Base-by-base conservation (phyloP, 2,329 filamentous ascomycete genomes). In the Ceratocystis smalleyi region DNA sequence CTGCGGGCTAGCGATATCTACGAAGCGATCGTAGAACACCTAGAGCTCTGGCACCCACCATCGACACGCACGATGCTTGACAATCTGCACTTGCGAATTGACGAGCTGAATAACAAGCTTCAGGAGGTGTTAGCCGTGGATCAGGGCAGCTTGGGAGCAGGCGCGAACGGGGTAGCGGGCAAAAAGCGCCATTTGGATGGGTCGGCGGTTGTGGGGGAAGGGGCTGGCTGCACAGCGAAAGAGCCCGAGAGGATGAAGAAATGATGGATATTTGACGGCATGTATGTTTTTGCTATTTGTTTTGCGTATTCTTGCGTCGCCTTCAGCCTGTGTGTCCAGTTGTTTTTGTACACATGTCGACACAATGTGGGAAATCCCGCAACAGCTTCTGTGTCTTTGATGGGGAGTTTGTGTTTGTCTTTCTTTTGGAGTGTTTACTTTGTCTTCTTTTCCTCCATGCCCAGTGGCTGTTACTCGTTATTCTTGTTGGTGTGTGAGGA, bases 11-110 rank as follows among this genome's bases (percentile, higher is more conserved):
- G 35, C 19, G 65, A 66, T n/a, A 49, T 66, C 4, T 66, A 61
- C 40, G 43, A 61, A n/a, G 40, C 65, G 7, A 63, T 66, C n/a
- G 55, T 66, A 4, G 65, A 66, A 35, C 61, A 66, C 7, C 57
- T 66, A 5, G 65, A 66, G 43, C 45, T 63, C 24, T 65, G 64
- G 61, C 64, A 65, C 51, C 64, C 64, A 19, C 59, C 61, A n/a
- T 65, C 64, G 3, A 65, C 60, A 7, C 61, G 64, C 1, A 6
- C n/a, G 15, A 40, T 22, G 7, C 32, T 65, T 12, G 64, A 65
- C 7, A 51, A 63, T 5, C n/a, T 65, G 43, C 43, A 22, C 22
- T 10, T 3, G n/a, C 62, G 54, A 22, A 2, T 65, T 15, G 32
- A 60, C 5, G 47, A 51, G 10, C 27, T 19, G 43, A 49, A 15